phyloP scores from a whole-genome alignment of 495 filamentous ascomycete genomes.

The Podospora pseudocomata region DNA sequence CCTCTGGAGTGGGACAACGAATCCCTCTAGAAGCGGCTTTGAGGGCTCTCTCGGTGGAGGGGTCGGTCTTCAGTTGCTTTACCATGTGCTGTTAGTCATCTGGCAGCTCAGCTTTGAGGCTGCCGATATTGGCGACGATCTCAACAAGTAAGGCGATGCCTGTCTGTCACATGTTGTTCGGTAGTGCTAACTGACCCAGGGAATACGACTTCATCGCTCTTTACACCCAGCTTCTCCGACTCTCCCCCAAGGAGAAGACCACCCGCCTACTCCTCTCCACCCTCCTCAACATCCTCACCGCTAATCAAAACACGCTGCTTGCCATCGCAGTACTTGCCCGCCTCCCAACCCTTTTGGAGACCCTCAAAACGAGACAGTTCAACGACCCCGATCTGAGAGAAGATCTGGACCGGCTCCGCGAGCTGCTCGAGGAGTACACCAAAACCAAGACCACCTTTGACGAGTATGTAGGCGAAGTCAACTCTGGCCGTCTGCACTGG shows the following conservation, averaged over 20 bases:
- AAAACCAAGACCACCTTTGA: constrained; percentile 97
- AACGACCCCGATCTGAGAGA: constrained; percentile 86
- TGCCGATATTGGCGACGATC: constrained; percentile 72
- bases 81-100: constrained; percentile 85
- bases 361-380: constrained; percentile 76
- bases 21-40: constrained; percentile 47
- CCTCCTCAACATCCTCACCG: constrained; percentile 75
- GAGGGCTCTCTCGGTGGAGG: constrained; percentile 71
- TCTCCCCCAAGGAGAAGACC: constrained; percentile 97
- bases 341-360: constrained; percentile 75
- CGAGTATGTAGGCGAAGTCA: constrained; percentile 86
- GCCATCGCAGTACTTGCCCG: constrained; percentile 77
- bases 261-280: constrained; percentile 87
- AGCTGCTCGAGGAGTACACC: constrained; percentile 88
- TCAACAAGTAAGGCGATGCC: constrained; percentile 66
- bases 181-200: constrained; percentile 39
- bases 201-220: constrained; percentile 90
- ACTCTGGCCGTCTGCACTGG: constrained; percentile 88
- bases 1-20: constrained; percentile 60
- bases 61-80: constrained; percentile 88
- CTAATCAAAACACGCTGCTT: constrained; percentile 73
- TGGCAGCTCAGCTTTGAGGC: constrained; percentile 98
- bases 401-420: constrained; percentile 70
- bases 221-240: constrained; percentile 81
- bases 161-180: background rate